phyloP scores from a whole-genome alignment of 2,329 filamentous ascomycete species.

The Raffaelea arxii region DNA sequence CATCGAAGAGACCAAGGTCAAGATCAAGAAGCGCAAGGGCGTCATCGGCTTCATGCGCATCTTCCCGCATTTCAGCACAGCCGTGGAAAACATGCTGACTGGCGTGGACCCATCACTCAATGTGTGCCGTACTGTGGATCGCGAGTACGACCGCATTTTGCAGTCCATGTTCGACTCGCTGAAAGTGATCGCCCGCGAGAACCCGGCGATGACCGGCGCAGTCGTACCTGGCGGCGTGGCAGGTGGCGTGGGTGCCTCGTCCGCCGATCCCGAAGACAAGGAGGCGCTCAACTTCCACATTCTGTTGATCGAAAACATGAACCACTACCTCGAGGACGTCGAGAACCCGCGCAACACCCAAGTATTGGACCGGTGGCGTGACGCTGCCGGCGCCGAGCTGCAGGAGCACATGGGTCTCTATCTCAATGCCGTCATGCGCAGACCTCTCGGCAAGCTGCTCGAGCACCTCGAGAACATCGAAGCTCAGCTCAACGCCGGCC shows the following conservation, averaged over 20 bases:
- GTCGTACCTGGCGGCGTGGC: slow-evolving; percentile 29
- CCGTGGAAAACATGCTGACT: slow-evolving; percentile 74
- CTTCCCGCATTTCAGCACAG: slow-evolving; percentile 77
- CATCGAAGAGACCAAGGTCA: slow-evolving; percentile 97
- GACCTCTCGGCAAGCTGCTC: slow-evolving; percentile 80
- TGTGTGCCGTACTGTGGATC: slow-evolving; percentile 70
- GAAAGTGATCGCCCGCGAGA: slow-evolving; percentile 80
- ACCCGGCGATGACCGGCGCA: slow-evolving; percentile 28
- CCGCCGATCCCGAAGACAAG: slow-evolving; percentile 70
- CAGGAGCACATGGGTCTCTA: slow-evolving; percentile 82
- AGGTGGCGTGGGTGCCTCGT: slow-evolving; percentile 17
- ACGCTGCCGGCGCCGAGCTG: slow-evolving; percentile 68
- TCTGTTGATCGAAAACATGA: slow-evolving; percentile 96
- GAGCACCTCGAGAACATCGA: slow-evolving; percentile 90
- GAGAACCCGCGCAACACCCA: slow-evolving; percentile 61
- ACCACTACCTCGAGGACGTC: slow-evolving; percentile 89
- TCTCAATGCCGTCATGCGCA: slow-evolving; percentile 75
- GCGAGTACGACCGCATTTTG: slow-evolving; percentile 80
- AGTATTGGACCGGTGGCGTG: slow-evolving; percentile 74
- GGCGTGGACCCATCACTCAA: slow-evolving; percentile 45
- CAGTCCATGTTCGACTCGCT: slow-evolving; percentile 96
- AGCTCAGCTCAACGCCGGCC: slow-evolving; percentile 52
- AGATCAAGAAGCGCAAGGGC: slow-evolving; percentile 96
- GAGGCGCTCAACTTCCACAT: slow-evolving; percentile 97
- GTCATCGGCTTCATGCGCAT: slow-evolving; percentile 92